Conservation (phyloP, 352 stramenopile genomes). For the Pythium sp. region DNA sequence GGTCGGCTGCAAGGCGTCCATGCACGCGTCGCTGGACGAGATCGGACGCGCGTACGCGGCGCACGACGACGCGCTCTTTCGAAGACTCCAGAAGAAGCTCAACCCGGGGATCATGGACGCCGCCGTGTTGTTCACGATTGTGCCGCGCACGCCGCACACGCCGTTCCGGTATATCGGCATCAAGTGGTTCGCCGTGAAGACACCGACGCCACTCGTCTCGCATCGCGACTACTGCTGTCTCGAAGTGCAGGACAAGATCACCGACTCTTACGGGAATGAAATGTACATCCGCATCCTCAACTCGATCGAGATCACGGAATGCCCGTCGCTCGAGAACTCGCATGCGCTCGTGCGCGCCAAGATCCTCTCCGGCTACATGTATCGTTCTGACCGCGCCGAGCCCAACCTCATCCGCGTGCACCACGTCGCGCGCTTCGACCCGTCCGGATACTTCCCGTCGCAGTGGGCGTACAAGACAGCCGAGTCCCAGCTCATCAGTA, state of each 20-base stretch:
- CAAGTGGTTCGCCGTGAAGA: conserved; percentile 87
- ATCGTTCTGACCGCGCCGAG: conserved; percentile 69
- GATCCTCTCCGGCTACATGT: conserved; percentile 76
- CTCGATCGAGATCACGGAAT: conserved; percentile 81
- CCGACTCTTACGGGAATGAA: conserved; percentile 78
- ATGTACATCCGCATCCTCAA: conserved; percentile 82
- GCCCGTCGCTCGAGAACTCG: conserved; percentile 80
- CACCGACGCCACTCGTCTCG: conserved; percentile 73
- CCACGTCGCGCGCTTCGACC: conserved; percentile 77
- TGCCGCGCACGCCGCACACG: conserved; percentile 63
- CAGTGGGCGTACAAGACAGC: conserved; percentile 84
- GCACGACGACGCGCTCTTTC: conserved; percentile 77
- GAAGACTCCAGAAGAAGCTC: conserved; percentile 78
- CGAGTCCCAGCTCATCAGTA: conserved; percentile 75
- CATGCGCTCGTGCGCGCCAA: conserved; percentile 84
- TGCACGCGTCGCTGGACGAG: conserved; percentile 71
- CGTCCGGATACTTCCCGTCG: conserved; percentile 71
- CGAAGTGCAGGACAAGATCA: conserved; percentile 84
- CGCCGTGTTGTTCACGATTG: conserved; percentile 73
- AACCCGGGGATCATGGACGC: conserved; percentile 72
- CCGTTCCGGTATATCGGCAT: conserved; percentile 85
- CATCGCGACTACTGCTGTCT: conserved; percentile 86
- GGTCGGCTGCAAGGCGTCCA: conserved; percentile 64
- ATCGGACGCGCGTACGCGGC: conserved; percentile 72
- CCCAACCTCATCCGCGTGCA: conserved; percentile 68